Conservation (phyloP, 768 basidiomycete species). For the Tricholomella constricta region DNA sequence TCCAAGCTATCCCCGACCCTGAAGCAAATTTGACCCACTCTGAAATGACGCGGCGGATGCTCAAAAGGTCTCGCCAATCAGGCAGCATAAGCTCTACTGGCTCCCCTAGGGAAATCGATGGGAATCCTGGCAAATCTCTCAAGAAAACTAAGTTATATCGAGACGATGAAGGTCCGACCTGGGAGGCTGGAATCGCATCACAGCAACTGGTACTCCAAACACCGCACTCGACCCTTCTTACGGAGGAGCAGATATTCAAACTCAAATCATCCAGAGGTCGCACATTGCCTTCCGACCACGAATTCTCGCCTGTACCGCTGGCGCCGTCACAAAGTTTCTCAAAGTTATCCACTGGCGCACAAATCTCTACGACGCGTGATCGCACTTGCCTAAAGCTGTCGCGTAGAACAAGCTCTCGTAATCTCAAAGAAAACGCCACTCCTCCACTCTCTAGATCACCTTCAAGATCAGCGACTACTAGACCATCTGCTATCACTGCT, state of each 20-base stretch:
- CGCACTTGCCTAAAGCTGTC: not conserved
- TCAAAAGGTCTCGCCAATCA: conserved; percentile 20
- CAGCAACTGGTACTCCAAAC: conserved; percentile 12
- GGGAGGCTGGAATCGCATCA: not conserved
- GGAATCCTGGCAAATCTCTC: not conserved
- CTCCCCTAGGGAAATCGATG: not conserved
- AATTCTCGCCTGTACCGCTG: conserved; percentile 19
- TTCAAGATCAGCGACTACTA: conserved; percentile 4
- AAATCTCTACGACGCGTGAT: not conserved
- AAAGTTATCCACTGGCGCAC: not conserved
- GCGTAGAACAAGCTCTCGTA: conserved; percentile 21
- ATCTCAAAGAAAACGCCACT: conserved; percentile 24
- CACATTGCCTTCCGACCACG: conserved; percentile 6
- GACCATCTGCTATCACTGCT: not conserved
- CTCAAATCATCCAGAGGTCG: conserved; percentile 16
- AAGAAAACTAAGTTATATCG: conserved; percentile 15
- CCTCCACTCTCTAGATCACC: not conserved
- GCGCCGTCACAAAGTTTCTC: not conserved
- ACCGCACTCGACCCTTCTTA: conserved; percentile 17
- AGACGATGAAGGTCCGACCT: not conserved
- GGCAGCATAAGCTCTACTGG: not conserved
- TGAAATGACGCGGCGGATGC: conserved; percentile 20
- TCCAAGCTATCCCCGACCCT: conserved; percentile 10
- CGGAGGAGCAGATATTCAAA: conserved; percentile 17
- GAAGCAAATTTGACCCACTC: conserved; percentile 12